Evolutionary conservation across 306 rosid genomes (phyloP), one percentile per base, ranked within the genome.

Genomic region (Castanea sativa): DNA sequence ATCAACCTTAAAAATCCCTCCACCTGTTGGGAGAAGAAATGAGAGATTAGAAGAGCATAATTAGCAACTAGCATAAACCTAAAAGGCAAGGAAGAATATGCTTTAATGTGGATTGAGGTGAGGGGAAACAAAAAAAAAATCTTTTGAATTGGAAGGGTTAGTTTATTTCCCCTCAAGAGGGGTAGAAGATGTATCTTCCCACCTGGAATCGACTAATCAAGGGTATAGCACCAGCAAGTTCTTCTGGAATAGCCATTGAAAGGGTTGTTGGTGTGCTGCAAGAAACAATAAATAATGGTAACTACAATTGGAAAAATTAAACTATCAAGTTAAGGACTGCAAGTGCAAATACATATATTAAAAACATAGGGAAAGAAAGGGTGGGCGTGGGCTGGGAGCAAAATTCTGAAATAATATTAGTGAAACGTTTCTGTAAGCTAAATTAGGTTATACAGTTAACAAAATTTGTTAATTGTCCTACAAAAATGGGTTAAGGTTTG

Each of bases 151-250:
- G 38, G 35, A 63, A 27, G 69, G 19, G 20, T 19, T 33, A 33
- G 13, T 32, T 32, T 9, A 25, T 68, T 35, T 18, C 4, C 55
- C 25, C 64, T 75, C 49, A 25, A 69, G 53, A 73, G 23, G 23
- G 71, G 53, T 45, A 67, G 29, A 56, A 76, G 23, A 73, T 52
- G 23, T n/a, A 73, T 55, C 59, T 27, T 74, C 83, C 79, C 76
- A 89, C 98, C 91, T 95, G 99, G 69, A 95, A 95, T 87, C 87
- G 91, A 81, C 89, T 92, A 27, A 95, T 87, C 90, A 95, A 82
- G 76, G 97, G 99, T 76, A 95, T 85, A 73, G 95, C 99, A 76
- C 94, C 94, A n/a, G 94, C 92, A 5, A 95, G 93, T 79, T 95
- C 98, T 25, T 90, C 88, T 12, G 99, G 97, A 84, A 95, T 79